phyloP scores from a whole-genome alignment of 805 yeast genomes.

The Ogataea angusta region DNA sequence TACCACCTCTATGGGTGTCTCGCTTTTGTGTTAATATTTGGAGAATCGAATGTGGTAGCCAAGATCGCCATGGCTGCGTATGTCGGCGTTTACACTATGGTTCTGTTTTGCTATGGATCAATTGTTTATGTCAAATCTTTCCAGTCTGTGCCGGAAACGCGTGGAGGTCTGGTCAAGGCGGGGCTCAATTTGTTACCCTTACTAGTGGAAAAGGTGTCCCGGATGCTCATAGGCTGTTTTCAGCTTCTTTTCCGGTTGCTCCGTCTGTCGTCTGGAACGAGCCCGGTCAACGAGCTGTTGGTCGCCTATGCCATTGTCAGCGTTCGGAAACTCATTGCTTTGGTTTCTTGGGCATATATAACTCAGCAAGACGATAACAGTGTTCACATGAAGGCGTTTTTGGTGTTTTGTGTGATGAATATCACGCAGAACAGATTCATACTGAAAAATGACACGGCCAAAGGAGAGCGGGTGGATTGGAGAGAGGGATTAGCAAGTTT shows the following conservation, averaged over 20 bases:
- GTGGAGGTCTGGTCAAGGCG: slow-evolving; percentile 19
- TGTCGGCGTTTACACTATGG: slow-evolving; percentile 23
- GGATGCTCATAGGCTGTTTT: slow-evolving; percentile 10
- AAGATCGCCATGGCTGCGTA: slow-evolving; percentile 30
- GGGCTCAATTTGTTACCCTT: slow-evolving; percentile 24
- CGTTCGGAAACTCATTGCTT: slow-evolving; percentile 27
- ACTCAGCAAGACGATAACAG: slow-evolving; percentile 29
- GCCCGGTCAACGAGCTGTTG: slow-evolving; percentile 12
- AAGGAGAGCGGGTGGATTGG: slow-evolving; percentile 9
- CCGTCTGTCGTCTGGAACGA: background rate
- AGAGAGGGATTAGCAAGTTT: slow-evolving; percentile 22
- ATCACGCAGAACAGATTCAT: slow-evolving; percentile 29
- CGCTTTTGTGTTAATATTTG: slow-evolving; percentile 15
- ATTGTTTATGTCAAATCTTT: slow-evolving; percentile 25
- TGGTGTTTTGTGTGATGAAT: slow-evolving; percentile 24
- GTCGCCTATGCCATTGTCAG: slow-evolving; percentile 27
- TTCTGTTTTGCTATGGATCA: slow-evolving; percentile 20
- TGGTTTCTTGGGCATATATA: slow-evolving; percentile 29
- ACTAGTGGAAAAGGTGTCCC: slow-evolving; percentile 23
- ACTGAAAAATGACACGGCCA: slow-evolving; percentile 15
- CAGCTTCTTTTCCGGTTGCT: slow-evolving; percentile 2
- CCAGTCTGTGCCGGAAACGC: background rate
- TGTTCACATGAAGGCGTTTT: slow-evolving; percentile 27
- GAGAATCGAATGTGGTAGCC: slow-evolving; percentile 24
- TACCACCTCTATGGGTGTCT: slow-evolving; percentile 12